phyloP scores from a whole-genome alignment of 2,329 filamentous ascomycete species.

The Fusarium transvaalense region DNA sequence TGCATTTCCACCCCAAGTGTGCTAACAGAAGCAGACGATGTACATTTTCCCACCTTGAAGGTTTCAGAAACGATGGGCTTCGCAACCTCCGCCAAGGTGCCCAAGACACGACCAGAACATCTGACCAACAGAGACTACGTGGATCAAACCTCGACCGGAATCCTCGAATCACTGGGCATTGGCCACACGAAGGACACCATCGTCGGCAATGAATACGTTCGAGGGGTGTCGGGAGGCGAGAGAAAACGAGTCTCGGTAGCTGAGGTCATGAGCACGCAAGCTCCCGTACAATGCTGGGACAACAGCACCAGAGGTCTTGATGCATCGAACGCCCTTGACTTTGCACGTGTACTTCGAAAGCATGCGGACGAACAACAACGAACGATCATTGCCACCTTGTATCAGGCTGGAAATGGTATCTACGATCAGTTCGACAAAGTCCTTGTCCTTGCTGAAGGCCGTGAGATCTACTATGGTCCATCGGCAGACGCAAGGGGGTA shows the following conservation, averaged over 20 bases:
- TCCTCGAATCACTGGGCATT: not conserved
- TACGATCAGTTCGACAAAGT: constrained; percentile 5
- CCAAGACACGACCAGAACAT: not conserved
- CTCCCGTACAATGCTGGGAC: constrained; percentile 3
- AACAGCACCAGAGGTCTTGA: not conserved
- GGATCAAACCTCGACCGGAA: not conserved
- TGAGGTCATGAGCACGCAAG: not conserved
- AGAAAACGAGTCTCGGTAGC: constrained; percentile 1
- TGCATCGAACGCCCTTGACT: not conserved
- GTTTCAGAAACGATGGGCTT: not conserved
- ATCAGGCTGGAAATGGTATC: not conserved
- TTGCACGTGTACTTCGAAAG: not conserved
- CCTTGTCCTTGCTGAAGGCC: not conserved
- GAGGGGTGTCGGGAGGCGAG: not conserved
- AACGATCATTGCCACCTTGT: not conserved
- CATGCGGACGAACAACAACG: not conserved
- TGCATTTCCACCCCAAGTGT: accelerated
- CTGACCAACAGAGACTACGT: not conserved
- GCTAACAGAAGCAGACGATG: not conserved
- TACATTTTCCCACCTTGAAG: not conserved
- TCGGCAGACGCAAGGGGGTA: not conserved
- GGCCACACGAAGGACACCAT: not conserved
- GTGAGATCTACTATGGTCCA: constrained; percentile 3
- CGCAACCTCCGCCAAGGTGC: not conserved
- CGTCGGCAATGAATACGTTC: not conserved